These are phyloP conservation scores for Ceratocystiopsis sp. DNA, from an alignment of 2,329 filamentous ascomycete species.

Conservation along the genomic window DNA sequence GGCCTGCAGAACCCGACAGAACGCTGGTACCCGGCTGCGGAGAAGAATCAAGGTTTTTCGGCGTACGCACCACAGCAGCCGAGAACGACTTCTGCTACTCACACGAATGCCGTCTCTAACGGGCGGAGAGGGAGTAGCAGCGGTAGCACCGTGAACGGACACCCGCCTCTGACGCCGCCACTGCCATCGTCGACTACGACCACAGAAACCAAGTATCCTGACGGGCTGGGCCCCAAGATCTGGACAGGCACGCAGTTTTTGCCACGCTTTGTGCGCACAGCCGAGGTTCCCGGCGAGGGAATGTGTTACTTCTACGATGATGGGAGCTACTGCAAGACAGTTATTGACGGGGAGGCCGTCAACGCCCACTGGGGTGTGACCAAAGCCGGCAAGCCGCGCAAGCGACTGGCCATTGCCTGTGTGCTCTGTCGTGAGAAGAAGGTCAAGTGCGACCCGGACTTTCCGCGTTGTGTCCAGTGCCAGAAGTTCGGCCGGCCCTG, in stretches of 20 bases:
- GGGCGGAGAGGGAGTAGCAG: background rate
- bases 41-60: no score
- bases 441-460: constrained; percentile 88
- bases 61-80: no score
- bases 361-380: constrained; percentile 90
- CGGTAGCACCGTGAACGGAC: background rate
- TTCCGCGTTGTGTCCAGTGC: constrained; percentile 76
- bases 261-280: constrained; percentile 45
- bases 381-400: constrained; percentile 84
- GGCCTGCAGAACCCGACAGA: no score
- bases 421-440: constrained; percentile 91
- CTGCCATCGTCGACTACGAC: background rate
- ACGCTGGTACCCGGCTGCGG: no score
- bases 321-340: constrained; percentile 62
- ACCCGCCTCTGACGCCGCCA: no score
- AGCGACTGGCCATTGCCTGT: constrained; percentile 81
- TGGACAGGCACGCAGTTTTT: constrained; percentile 53
- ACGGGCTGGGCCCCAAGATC: constrained; percentile 39
- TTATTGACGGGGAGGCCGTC: constrained; percentile 72
- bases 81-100: no score
- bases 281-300: constrained; percentile 60
- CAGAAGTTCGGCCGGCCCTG: constrained; percentile 79
- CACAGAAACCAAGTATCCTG: background rate
- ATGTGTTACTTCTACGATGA: constrained; percentile 78
- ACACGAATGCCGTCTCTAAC: no score